Conservation (phyloP, 1,284 basidiomycete species). For the Peniophora sp. region DNA sequence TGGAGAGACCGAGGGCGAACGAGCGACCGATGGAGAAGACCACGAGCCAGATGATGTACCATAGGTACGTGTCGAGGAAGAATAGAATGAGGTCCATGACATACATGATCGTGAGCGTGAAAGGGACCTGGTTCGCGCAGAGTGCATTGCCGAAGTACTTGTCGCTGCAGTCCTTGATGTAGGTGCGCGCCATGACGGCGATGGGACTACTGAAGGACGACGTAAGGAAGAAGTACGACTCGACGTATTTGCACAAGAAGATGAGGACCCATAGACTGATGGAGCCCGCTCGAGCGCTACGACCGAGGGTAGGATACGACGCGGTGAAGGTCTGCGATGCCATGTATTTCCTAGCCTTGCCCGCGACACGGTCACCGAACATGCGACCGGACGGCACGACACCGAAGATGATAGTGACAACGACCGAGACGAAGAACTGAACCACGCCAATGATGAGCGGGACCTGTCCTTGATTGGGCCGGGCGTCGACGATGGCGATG, state of each 20-base stretch:
- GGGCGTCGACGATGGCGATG: slow-evolving; percentile 71
- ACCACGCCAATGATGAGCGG: slow-evolving; percentile 83
- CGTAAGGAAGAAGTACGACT: slow-evolving; percentile 95
- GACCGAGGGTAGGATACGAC: slow-evolving; percentile 75
- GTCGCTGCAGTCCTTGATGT: slow-evolving; percentile 82
- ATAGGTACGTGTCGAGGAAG: slow-evolving; percentile 96
- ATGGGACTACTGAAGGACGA: slow-evolving; percentile 89
- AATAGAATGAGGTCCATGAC: slow-evolving; percentile 91
- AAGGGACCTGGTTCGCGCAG: slow-evolving; percentile 85
- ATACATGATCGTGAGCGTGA: slow-evolving; percentile 93
- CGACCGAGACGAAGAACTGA: slow-evolving; percentile 83
- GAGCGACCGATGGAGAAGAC: slow-evolving; percentile 88
- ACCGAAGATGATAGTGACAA: slow-evolving; percentile 74
- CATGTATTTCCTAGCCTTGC: slow-evolving; percentile 91
- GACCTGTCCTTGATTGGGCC: slow-evolving; percentile 43
- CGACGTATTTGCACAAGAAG: slow-evolving; percentile 87
- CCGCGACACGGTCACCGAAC: slow-evolving; percentile 93
- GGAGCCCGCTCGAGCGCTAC: slow-evolving; percentile 67
- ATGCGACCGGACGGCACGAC: slow-evolving; percentile 87
- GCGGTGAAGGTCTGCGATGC: slow-evolving; percentile 96
- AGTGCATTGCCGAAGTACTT: slow-evolving; percentile 70
- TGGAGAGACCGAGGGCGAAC: slow-evolving; percentile 85
- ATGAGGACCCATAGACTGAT: slow-evolving; percentile 84
- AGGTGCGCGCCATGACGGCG: slow-evolving; percentile 86
- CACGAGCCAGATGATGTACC: slow-evolving; percentile 96